These are phyloP conservation scores for Sporothrix globosa DNA, from an alignment of 2,329 filamentous ascomycete genomes.

Conservation along the genomic window DNA sequence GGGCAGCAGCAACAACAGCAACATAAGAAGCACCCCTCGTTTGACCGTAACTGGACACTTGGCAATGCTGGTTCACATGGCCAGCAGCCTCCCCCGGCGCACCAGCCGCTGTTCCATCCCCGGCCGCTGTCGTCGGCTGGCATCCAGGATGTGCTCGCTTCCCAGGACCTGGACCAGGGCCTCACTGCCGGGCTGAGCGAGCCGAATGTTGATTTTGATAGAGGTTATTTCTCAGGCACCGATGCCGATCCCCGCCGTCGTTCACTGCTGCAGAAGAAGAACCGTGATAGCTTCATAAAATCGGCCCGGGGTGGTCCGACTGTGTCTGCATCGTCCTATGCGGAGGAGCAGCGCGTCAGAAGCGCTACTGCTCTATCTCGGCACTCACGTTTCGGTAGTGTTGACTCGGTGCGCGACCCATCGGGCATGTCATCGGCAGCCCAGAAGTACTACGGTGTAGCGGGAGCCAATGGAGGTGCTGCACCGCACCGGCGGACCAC, in stretches of 20 bases:
- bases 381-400: slow-evolving; percentile 78
- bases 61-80: slow-evolving; percentile 53
- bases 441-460: slow-evolving; percentile 70
- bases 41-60: slow-evolving; percentile 71
- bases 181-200: slow-evolving; percentile 50
- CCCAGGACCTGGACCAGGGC: slow-evolving; percentile 48
- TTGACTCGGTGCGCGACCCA: slow-evolving; percentile 70
- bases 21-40: slow-evolving; percentile 68
- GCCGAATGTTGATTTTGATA: slow-evolving; percentile 68
- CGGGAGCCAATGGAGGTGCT: slow-evolving; percentile 38
- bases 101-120: slow-evolving; percentile 36
- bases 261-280: slow-evolving; percentile 80
- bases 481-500: slow-evolving; percentile 62
- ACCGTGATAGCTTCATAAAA: slow-evolving; percentile 62
- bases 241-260: slow-evolving; percentile 72
- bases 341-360: slow-evolving; percentile 71
- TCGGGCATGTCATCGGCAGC: slow-evolving; percentile 61
- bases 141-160: slow-evolving; percentile 50
- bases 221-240: slow-evolving; percentile 90
- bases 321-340: slow-evolving; percentile 52
- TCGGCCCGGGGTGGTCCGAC: slow-evolving; percentile 60
- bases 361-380: slow-evolving; percentile 68
- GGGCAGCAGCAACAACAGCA: slow-evolving; percentile 13
- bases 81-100: slow-evolving; percentile 24
- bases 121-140: slow-evolving; percentile 59